Evolutionary conservation across 305 asterid genomes (phyloP).

Genomic region (Fraxinus greggii): DNA sequence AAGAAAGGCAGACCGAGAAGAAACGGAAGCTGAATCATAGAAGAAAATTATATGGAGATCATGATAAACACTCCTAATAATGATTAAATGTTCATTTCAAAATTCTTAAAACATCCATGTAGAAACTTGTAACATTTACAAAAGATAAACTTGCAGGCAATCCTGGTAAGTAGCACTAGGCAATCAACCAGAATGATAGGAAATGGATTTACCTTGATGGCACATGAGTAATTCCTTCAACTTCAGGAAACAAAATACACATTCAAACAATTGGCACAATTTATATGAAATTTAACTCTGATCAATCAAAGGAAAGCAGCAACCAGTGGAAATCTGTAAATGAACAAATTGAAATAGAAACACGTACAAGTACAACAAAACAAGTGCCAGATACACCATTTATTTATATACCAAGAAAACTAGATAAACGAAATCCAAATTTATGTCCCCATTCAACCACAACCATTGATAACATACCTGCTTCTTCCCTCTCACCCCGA

Average conservation of each 20-base stretch:
- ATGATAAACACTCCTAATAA: conserved; percentile 18
- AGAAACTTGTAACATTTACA: not conserved
- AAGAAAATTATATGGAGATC: conserved; percentile 52
- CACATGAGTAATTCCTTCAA: not conserved
- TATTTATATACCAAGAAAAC: not conserved
- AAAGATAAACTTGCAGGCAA: not conserved
- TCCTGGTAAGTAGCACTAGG: not conserved
- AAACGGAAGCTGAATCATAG: conserved; percentile 79
- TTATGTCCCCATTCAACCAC: conserved; percentile 10
- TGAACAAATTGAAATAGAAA: not conserved
- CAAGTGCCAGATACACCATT: conserved; percentile 2
- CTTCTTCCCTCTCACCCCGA: conserved; percentile 93
- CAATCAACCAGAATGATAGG: conserved; percentile 10
- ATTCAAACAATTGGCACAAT: not conserved
- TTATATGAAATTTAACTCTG: not conserved
- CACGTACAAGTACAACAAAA: not conserved
- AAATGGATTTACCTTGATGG: not conserved
- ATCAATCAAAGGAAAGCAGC: not conserved
- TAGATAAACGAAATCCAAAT: not conserved
- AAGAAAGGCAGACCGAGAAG: conserved; percentile 78
- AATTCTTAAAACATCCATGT: not conserved
- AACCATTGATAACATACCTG: conserved; percentile 57
- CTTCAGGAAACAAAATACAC: not conserved
- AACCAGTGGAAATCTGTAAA: not conserved
- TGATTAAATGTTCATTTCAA: not conserved